A percentile compares a stretch with the other conserved stretches of the same genome.
Evolutionary conservation across 2,329 filamentous ascomycete species (phyloP).

Genomic region (Aureobasidium sp.): DNA sequence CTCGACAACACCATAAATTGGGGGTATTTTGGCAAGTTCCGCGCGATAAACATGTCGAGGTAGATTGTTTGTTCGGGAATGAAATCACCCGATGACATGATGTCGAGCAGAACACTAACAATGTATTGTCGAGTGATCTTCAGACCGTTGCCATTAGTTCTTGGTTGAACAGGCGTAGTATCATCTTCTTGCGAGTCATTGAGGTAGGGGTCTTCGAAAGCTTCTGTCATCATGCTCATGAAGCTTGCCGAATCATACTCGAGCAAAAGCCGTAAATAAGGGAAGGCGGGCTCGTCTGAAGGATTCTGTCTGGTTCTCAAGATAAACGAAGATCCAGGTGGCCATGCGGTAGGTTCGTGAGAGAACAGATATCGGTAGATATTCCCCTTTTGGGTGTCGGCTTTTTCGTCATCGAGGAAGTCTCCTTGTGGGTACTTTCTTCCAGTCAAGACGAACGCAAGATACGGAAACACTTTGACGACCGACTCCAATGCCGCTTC

Average conservation of each 20-base stretch:
- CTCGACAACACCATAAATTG: conserved; percentile 90
- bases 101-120: conserved; percentile 80
- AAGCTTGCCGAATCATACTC: conserved; percentile 88
- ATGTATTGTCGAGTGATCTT: conserved; percentile 77
- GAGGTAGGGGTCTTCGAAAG: conserved; percentile 89
- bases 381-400: conserved; percentile 72
- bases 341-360: conserved; percentile 70
- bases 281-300: conserved; percentile 66
- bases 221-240: conserved; percentile 91
- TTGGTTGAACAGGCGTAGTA: conserved; percentile 45
- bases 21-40: conserved; percentile 92
- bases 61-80: conserved; percentile 79
- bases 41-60: conserved; percentile 95
- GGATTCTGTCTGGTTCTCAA: conserved; percentile 41
- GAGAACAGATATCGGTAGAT: conserved; percentile 93
- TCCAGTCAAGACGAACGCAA: conserved; percentile 85
- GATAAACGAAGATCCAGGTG: conserved; percentile 35
- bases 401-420: conserved; percentile 62
- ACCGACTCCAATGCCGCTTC: conserved; percentile 46
- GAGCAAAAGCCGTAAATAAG: conserved; percentile 75
- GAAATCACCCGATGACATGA: conserved; percentile 76
- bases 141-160: conserved; percentile 21
- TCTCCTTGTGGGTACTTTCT: conserved; percentile 86
- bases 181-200: conserved; percentile 65
- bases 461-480: conserved; percentile 87